These are phyloP conservation scores for Yamadazyma mexicana DNA, from an alignment of 1,139 yeast species.

Conservation along the genomic window DNA sequence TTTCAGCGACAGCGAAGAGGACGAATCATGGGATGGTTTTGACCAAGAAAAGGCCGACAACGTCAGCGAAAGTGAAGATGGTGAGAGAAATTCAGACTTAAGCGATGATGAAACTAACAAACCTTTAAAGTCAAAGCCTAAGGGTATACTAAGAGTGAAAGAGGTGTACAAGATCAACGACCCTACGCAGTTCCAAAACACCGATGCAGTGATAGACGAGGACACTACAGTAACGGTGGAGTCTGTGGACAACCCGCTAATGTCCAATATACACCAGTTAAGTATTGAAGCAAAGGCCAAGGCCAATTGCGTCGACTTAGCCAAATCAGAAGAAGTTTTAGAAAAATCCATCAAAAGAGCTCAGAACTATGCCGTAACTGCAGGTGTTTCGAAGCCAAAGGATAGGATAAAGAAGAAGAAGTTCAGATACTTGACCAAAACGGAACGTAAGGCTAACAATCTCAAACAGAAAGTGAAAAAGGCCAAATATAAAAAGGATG, in stretches of 20 bases:
- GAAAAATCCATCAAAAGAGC: constrained; percentile 69
- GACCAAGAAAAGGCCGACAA: constrained; percentile 23
- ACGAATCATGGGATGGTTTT: constrained; percentile 46
- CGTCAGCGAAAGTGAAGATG: constrained; percentile 17
- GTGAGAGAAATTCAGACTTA: constrained; percentile 14
- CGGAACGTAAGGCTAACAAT: constrained; percentile 69
- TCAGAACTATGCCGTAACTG: constrained; percentile 66
- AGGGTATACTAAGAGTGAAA: constrained; percentile 42
- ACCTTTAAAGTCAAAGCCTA: constrained; percentile 15
- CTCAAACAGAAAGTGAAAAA: constrained; percentile 52
- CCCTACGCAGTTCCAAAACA: constrained; percentile 35
- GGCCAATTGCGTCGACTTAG: constrained; percentile 62
- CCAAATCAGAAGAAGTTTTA: constrained; percentile 58
- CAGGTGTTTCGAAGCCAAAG: constrained; percentile 50
- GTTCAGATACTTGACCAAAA: constrained; percentile 80
- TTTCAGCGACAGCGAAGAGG: constrained; percentile 31
- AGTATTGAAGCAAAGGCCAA: constrained; percentile 56
- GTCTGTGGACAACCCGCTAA: constrained; percentile 48
- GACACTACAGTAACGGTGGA: constrained; percentile 68
- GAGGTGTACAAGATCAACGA: constrained; percentile 47
- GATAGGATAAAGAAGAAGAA: constrained; percentile 60
- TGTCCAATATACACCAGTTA: constrained; percentile 29
- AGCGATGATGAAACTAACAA: constrained; percentile 20
- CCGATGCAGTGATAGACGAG: constrained; percentile 48
- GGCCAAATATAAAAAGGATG: constrained; percentile 12